These are phyloP conservation scores for Boeremia lycopersici DNA, from an alignment of 2,329 filamentous ascomycete genomes.

Conservation along the genomic window DNA sequence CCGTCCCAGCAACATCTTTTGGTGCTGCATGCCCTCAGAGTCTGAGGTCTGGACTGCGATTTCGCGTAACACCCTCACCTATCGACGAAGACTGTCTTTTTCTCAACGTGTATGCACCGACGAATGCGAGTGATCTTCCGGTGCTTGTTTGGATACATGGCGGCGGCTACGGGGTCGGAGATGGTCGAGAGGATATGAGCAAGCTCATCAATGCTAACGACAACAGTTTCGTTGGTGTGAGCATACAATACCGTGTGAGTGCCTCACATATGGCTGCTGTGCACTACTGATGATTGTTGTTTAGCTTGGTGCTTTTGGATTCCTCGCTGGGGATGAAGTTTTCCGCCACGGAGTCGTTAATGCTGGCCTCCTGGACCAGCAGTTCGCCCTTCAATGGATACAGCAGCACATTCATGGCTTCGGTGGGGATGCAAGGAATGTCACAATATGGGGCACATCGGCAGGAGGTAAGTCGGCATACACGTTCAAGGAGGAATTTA, in stretches of 20 bases:
- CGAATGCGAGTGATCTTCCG: slow-evolving; percentile 30
- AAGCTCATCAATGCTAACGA: slow-evolving; percentile 53
- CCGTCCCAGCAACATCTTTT: slow-evolving; percentile 6
- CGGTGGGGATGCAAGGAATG: slow-evolving; percentile 53
- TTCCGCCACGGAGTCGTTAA: slow-evolving; percentile 30
- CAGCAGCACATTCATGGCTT: slow-evolving; percentile 57
- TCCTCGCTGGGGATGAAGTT: slow-evolving; percentile 49
- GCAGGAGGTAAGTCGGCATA: slow-evolving; percentile 23
- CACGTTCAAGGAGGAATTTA: slow-evolving; percentile 13
- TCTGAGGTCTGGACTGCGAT: background rate
- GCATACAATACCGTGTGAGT: slow-evolving; percentile 57
- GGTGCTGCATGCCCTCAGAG: slow-evolving; percentile 14
- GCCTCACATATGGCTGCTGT: no score
- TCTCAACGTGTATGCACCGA: slow-evolving; percentile 43
- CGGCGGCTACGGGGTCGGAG: slow-evolving; percentile 46
- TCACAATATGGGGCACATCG: slow-evolving; percentile 49
- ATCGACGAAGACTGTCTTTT: slow-evolving; percentile 46
- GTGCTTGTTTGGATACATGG: slow-evolving; percentile 40
- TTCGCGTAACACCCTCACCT: background rate
- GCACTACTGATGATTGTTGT: background rate
- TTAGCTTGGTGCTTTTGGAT: slow-evolving; percentile 53
- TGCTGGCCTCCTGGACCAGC: slow-evolving; percentile 53
- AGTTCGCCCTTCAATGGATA: slow-evolving; percentile 57
- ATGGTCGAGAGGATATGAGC: slow-evolving; percentile 47
- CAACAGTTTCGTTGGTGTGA: slow-evolving; percentile 55